Evolutionary conservation across 176 grass and related monocot genomes (phyloP), one percentile per base, ranked within the genome.

Genomic region (Typha latifolia): DNA sequence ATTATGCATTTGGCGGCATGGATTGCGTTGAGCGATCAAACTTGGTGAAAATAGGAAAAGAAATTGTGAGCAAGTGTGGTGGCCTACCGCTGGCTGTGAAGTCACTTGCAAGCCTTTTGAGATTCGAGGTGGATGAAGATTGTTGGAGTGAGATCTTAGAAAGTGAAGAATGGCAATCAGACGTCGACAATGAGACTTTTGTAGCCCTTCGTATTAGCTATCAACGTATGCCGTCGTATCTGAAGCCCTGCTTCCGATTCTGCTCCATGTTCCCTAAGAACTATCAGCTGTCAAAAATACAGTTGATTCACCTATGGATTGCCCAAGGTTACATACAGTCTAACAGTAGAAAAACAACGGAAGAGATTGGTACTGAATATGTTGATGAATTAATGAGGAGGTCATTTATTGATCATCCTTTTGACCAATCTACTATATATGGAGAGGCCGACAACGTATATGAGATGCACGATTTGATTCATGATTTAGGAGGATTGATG

Each of bases 31-130:
- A 15, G 12, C 63, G n/a, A n/a, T n/a, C 63, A 18, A 18, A 47
- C 12, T 66, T 66, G 63, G 32, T n/a, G 6, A 29, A 66, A 15
- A 66, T 66, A 3, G 63, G 63, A 10, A 15, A 47, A 14, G 8
- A 66, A 29, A 47, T 66, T 18, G 63, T 66, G 14, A 66, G 18
- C 5, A 66, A 66, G 63, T 66, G 63, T 47, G 29, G 4, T 47
- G 63, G 63, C 12, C 37, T 66, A 12, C 63, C 63, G 4, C n/a
- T 66, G 32, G 27, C 31, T n/a, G 3, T 66, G 63, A 66, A 66
- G 13, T n/a, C 63, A 34, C 14, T 47, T n/a, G 63, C 27, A 43
- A 29, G 63, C 27, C 63, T n/a, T 66, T 16, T 66, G 12, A 26
- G 32, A 5, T n/a, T n/a, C 14, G 63, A 66, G 15, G 14, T 12